Base-by-base conservation (phyloP, 2,329 filamentous ascomycete species). In the Ceratocystis colombiana region DNA sequence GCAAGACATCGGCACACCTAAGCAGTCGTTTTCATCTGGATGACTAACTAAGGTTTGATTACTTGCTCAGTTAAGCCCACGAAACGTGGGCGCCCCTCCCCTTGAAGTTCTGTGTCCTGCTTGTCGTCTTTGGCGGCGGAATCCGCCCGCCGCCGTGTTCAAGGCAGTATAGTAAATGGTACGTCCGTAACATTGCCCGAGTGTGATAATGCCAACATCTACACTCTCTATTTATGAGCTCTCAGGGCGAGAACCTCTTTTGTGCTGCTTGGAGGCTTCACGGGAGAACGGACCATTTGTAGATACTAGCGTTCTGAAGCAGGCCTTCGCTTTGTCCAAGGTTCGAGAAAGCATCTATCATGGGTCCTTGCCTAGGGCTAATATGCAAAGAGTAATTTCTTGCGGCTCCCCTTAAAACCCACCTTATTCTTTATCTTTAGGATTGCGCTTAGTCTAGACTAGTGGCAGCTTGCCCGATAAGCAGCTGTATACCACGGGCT, bases 131-230 rank as follows among this genome's bases (percentile, higher is more conserved):
- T 20, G 17, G 50, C 53, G 53, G 64, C 53, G 53, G 64, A 65
- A 65, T 61, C 50, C 64, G 64, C 64, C 64, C 37, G 64, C 30
- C 5, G 64, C 64, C 53, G 41, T 12, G 37, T 20, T 48, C 10
- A 15, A 62, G 17, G 5, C 30, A 50, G 37, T 10, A n/a, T 41
- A 33, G 17, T 22, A 15, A 57, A 28, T 5, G 30, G 28, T n/a
- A 28, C 1, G 10, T 33, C 15, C 37, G 22, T 5, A 37, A 37
- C 12, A 59, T 7, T 15, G 30, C 28, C 3, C n/a, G 28, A 30
- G 28, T 17, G 53, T 5, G 5, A n/a, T n/a, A 8, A 37, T n/a
- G 12, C 53, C 28, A 25, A 5, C 22, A 28, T 28, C 20, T 53
- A 41, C 37, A 15, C 12, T 15, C 37, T 41, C 8, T 15, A 41